Percentiles rank a stretch among this genome's conserved stretches.
phyloP scores from a whole-genome alignment of 2,329 filamentous ascomycete species.

The Ascochyta clinopodiicola region DNA sequence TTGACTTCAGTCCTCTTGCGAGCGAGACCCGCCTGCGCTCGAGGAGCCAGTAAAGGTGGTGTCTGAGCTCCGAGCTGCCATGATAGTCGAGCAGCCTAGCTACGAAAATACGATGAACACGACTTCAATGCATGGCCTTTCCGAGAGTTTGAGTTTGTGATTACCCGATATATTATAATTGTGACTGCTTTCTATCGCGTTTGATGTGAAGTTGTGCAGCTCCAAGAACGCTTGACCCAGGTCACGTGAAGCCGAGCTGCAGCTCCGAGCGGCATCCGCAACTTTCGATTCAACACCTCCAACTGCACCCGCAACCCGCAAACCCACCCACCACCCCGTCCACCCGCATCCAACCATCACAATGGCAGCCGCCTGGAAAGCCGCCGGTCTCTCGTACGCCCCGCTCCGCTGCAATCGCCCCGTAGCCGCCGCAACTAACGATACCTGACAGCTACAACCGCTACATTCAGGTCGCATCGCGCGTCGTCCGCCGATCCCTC shows the following conservation, averaged over 20 bases:
- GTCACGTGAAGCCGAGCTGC: slow-evolving; percentile 30
- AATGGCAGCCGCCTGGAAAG: slow-evolving; percentile 99
- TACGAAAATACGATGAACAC: slow-evolving; percentile 36
- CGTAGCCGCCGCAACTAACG: slow-evolving; percentile 36
- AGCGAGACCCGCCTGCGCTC: not conserved
- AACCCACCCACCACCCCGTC: slow-evolving; percentile 31
- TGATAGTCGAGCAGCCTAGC: slow-evolving; percentile 10
- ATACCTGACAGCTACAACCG: slow-evolving; percentile 86
- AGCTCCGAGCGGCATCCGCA: slow-evolving; percentile 38
- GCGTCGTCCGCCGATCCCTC: slow-evolving; percentile 92
- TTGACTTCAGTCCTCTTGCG: not conserved
- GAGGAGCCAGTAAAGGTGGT: not conserved
- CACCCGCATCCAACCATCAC: slow-evolving; percentile 57
- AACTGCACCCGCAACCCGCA: slow-evolving; percentile 32
- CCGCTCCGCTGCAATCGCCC: slow-evolving; percentile 16
- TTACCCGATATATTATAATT: no score
- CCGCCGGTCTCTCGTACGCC: slow-evolving; percentile 91
- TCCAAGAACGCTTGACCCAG: not conserved
- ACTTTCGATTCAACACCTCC: slow-evolving; percentile 39
- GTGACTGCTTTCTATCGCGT: no score
- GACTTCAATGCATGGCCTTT: not conserved
- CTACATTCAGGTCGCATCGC: slow-evolving; percentile 94
- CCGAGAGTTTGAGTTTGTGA: not conserved
- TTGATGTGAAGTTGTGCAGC: no score
- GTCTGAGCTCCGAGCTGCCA: slow-evolving; percentile 3